These are phyloP conservation scores for Dactylellina sp. DNA, from an alignment of 2,329 filamentous ascomycete species.

Conservation along the genomic window DNA sequence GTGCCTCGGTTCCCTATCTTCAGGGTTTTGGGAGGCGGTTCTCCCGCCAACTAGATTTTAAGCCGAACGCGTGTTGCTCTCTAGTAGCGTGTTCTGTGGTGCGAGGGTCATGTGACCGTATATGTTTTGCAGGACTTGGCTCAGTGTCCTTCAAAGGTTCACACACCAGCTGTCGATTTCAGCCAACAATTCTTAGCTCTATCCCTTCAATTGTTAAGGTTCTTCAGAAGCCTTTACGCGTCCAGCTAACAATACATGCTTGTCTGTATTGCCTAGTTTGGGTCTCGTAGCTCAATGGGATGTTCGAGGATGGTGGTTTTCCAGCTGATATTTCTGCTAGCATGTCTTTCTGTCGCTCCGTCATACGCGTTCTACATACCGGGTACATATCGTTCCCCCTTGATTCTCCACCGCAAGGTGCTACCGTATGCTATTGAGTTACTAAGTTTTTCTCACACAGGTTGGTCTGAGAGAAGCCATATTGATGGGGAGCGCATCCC, in stretches of 20 bases:
- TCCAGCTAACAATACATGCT: constrained; percentile 24
- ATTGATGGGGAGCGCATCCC: constrained; percentile 80
- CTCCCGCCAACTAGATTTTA: not conserved
- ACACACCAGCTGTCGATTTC: not conserved
- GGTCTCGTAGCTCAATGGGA: constrained; percentile 42
- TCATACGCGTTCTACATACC: constrained; percentile 81
- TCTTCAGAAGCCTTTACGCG: constrained; percentile 14
- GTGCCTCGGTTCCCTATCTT: not conserved
- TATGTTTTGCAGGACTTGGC: not conserved
- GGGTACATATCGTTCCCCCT: constrained; percentile 69
- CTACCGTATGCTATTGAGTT: not conserved
- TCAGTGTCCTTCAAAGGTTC: too few relatives aligned
- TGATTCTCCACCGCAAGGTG: too few relatives aligned
- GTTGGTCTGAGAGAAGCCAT: constrained; percentile 86
- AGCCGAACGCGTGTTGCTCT: constrained; percentile 2
- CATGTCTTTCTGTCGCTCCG: constrained; percentile 55
- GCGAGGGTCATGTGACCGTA: not conserved
- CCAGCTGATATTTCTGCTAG: constrained; percentile 47
- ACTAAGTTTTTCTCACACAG: constrained; percentile 64
- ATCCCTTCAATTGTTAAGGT: not conserved
- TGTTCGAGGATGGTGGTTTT: constrained; percentile 28
- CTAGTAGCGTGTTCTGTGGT: not conserved
- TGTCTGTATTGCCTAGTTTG: constrained; percentile 9
- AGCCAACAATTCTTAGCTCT: not conserved
- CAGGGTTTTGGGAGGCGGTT: too few relatives aligned